Base-by-base conservation (phyloP, 2,329 filamentous ascomycete species). In the Hypocreales sp. region DNA sequence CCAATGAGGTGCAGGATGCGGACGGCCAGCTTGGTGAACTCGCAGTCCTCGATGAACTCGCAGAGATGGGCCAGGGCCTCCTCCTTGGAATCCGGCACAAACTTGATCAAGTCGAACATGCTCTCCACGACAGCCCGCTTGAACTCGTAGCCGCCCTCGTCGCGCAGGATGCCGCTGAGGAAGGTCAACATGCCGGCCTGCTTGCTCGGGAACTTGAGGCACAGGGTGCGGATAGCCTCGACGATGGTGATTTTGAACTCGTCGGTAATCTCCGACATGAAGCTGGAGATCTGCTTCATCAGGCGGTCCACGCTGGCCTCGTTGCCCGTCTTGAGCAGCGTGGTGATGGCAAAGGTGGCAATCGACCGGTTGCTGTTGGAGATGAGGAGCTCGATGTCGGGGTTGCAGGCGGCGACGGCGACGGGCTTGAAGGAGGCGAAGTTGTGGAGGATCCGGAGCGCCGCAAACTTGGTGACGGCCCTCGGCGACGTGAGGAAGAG, bases 171-270 rank as follows among this genome's bases (percentile, higher is more conserved):
- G n/a, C 86, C 82, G 46, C 87, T 93, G 25, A 98, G 70, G 72
- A 98, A 98, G 27, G 82, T 74, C 28, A 98, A 74, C 86, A 98
- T 95, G 35, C 84, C 86, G 25, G 87, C 87, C 58, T 98, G 90
- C 61, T 98, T 98, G 60, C 72, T 86, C 19, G 90, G 90, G 60
- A 98, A 98, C 59, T 98, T 98, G 41, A 98, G 64, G 51, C 87
- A 95, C 22, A 98, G 61, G 4, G 90, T 95, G 34, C 90, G 79
- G 47, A 98, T 94, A 22, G 90, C 90, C 55, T 98, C 90, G 23
- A 98, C 87, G 45, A 98, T 93, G n/a, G 90, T 98, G 40, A 98
- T 93, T 66, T 95, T 98, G 67, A 98, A 98, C 55, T 98, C 90
- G 48, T 98, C 90, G 6, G 87, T 94, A 40, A 95, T 95, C 55